Percentiles rank a stretch among this genome's conserved stretches.
phyloP scores from a whole-genome alignment of 177 flowering plant species.

The Telopea speciosissima region DNA sequence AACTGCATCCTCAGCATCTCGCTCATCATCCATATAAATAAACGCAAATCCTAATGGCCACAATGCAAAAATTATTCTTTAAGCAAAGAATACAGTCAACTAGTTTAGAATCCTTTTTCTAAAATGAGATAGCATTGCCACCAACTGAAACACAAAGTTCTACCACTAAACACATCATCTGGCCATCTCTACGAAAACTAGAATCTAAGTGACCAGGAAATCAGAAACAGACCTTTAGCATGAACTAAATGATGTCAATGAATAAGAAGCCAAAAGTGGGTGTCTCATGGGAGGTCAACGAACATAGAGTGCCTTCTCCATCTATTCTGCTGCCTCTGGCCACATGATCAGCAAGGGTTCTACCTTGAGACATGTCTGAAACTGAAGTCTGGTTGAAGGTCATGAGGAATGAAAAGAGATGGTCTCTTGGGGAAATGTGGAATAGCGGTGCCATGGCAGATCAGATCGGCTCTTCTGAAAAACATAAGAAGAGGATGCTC shows the following conservation, averaged over 20 bases:
- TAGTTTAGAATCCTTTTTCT: conserved; percentile 11
- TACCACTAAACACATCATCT: conserved; percentile 30
- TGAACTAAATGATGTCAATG: conserved; percentile 77
- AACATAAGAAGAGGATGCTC: conserved; percentile 52
- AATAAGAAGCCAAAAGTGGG: conserved; percentile 70
- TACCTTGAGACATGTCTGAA: conserved; percentile 56
- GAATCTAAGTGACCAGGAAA: conserved; percentile 50
- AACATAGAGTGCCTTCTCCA: conserved; percentile 53
- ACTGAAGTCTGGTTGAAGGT: conserved; percentile 42
- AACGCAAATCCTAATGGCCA: conserved; percentile 82
- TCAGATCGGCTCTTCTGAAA: conserved; percentile 60
- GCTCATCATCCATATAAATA: conserved; percentile 94
- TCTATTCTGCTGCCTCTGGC: conserved; percentile 54
- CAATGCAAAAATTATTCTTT: conserved; percentile 3
- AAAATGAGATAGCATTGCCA: conserved; percentile 7
- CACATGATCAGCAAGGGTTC: conserved; percentile 32
- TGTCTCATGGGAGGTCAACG: conserved; percentile 64
- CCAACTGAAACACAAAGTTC: conserved; percentile 11
- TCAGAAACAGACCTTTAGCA: conserved; percentile 81
- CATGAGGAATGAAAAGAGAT: conserved; percentile 65
- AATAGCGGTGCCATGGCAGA: conserved; percentile 62
- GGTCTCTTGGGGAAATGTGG: conserved; percentile 52
- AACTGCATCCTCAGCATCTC: conserved; percentile 97
- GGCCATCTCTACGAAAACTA: conserved; percentile 32
- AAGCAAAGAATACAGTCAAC: neutral